phyloP scores from a whole-genome alignment of 192 early-diverging fungal species.

The Diversispora epigaea region DNA sequence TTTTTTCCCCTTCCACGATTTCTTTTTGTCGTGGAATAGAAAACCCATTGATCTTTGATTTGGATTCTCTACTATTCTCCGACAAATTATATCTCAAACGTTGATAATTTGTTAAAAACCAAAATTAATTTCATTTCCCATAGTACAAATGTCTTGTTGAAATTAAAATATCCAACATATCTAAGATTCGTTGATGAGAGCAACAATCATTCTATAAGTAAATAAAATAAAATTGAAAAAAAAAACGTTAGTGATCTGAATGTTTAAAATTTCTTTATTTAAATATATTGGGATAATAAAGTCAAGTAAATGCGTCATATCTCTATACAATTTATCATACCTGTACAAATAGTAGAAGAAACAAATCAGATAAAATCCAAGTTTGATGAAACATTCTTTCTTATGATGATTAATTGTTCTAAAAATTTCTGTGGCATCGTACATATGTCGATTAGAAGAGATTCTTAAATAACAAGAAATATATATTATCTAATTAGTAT shows the following conservation, averaged over 20 bases:
- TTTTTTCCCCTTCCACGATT: too few relatives aligned
- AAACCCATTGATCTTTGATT: too few relatives aligned
- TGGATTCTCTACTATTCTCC: too few relatives aligned
- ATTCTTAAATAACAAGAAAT: conserved; percentile 55
- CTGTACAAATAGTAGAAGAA: conserved; percentile 94
- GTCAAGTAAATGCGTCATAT: neutral
- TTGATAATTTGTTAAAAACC: too few relatives aligned
- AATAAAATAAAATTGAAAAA: neutral
- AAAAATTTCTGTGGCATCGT: conserved; percentile 99
- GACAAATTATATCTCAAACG: too few relatives aligned
- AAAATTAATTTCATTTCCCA: too few relatives aligned
- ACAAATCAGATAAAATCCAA: conserved; percentile 91
- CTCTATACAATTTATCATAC: conserved; percentile 24
- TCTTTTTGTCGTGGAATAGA: too few relatives aligned
- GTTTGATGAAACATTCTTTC: conserved; percentile 95
- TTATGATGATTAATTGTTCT: conserved; percentile 89
- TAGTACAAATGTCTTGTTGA: neutral
- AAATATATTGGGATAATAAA: neutral
- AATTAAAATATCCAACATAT: neutral
- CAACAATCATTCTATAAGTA: conserved; percentile 53
- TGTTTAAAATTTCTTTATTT: neutral
- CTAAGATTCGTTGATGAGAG: conserved; percentile 51
- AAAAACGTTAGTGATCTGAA: too few relatives aligned
- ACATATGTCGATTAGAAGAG: conserved; percentile 83
- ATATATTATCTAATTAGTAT: conserved; percentile 7